Evolutionary conservation across 331 rosid species (phyloP).

Genomic region (Quercus lobata): DNA sequence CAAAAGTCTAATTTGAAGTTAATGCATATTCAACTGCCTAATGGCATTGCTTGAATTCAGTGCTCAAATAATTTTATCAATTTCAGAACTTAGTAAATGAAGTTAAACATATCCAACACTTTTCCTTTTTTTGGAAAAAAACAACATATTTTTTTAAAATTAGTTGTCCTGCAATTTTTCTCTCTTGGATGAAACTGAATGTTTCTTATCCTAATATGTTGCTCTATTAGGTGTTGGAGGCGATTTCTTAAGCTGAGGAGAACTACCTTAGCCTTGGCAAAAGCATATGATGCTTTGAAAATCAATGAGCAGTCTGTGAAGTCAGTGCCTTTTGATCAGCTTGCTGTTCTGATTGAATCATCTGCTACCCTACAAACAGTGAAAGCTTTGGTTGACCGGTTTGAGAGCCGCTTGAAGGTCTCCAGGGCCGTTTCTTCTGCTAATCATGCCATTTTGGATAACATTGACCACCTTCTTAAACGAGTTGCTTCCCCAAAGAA

Average conservation of each 20-base stretch:
- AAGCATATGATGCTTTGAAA: conserved; percentile 57
- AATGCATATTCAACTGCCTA: neutral
- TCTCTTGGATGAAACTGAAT: neutral
- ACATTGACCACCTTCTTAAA: conserved; percentile 90
- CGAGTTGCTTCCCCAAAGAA: conserved; percentile 85
- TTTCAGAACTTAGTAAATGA: neutral
- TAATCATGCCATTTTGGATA: conserved; percentile 48
- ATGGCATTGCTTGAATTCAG: neutral
- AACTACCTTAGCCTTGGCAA: conserved; percentile 72
- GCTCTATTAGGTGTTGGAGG: conserved; percentile 81
- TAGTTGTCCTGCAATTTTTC: neutral
- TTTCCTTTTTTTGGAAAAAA: neutral
- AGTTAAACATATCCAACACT: neutral
- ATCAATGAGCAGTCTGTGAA: conserved; percentile 62
- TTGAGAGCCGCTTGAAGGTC: conserved; percentile 76
- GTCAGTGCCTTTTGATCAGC: conserved; percentile 87
- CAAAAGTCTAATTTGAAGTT: neutral
- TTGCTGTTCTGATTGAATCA: conserved; percentile 80
- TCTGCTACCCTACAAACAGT: conserved; percentile 65
- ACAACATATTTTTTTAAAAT: neutral
- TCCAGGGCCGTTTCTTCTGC: conserved; percentile 42
- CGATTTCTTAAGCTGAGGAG: conserved; percentile 51
- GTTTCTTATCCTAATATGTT: conserved; percentile 9
- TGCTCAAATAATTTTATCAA: neutral
- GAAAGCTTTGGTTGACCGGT: conserved; percentile 72